Evolutionary conservation across 768 basidiomycete species (phyloP).

Genomic region (Pleurotus djamor): DNA sequence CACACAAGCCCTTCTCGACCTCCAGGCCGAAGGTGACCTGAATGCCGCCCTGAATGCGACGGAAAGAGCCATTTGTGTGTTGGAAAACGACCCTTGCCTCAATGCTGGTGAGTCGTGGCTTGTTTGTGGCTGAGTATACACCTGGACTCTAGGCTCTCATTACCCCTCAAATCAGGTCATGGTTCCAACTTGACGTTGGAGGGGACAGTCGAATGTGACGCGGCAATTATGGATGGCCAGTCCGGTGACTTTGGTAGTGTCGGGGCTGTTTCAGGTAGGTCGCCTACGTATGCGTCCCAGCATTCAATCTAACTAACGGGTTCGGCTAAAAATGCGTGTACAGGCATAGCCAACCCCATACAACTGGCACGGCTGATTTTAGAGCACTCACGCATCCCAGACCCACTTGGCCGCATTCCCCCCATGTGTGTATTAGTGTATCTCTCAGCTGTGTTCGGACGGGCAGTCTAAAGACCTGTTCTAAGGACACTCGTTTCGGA

Average conservation of each 20-base stretch:
- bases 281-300: not conserved
- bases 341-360: slow-evolving; percentile 74
- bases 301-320: not conserved
- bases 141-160: not conserved
- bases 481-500: slow-evolving; percentile 56
- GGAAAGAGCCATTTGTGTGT: slow-evolving; percentile 47
- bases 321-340: not conserved
- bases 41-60: slow-evolving; percentile 42
- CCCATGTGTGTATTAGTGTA: slow-evolving; percentile 51
- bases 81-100: slow-evolving; percentile 66
- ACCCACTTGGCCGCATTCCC: slow-evolving; percentile 62
- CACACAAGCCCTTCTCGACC: slow-evolving; percentile 25
- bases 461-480: not conserved
- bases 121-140: not conserved
- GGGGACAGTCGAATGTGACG: slow-evolving; percentile 83
- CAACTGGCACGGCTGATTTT: slow-evolving; percentile 55
- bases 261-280: slow-evolving; percentile 67
- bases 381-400: slow-evolving; percentile 41
- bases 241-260: slow-evolving; percentile 59
- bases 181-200: slow-evolving; percentile 77
- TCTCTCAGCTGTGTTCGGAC: not conserved
- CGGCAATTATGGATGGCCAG: slow-evolving; percentile 60
- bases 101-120: slow-evolving; percentile 57
- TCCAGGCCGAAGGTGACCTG: slow-evolving; percentile 17
- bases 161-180: slow-evolving; percentile 40